Evolutionary conservation across 1,284 basidiomycete genomes (phyloP), one percentile per base, ranked within the genome.

Genomic region (Boletus albobrunnescens): DNA sequence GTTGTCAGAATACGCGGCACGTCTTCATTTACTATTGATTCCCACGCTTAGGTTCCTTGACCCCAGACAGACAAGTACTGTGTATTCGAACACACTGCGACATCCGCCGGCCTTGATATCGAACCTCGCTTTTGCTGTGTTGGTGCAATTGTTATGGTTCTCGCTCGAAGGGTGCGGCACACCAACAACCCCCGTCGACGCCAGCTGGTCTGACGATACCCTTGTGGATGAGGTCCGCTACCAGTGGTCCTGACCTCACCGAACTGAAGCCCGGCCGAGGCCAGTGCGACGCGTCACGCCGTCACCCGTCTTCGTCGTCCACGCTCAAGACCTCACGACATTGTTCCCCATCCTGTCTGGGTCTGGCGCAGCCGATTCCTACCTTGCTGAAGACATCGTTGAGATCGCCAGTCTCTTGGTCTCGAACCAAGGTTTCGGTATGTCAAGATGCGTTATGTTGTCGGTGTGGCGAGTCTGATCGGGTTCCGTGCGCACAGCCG

Each of bases 391-490:
- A 33, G 76, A n/a, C n/a, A n/a, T n/a, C n/a, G n/a, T n/a, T n/a
- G n/a, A 67, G 32, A 68, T 76, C 57, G 73, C 71, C 0, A 75
- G 74, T 9, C 71, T 77, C 50, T 60, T 70, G 12, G 70, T 75
- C 20, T 51, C 56, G 10, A 53, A 59, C 19, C 76, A 77, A 49
- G 64, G 58, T 2, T 73, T 77, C 24, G 71, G 73, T 68, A 47
- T 28, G 71, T 52, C 35, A 13, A 7, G 23, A 7, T 33, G 9
- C 9, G 28, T 22, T 12, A 2, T 2, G 14, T 16, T 14, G 3
- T 27, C 8, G 28, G 16, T 16, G 20, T 23, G 28, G 20, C 6
- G 27, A 1, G 14, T 3, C 28, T 53, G 50, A 60, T 24, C 8
- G 14, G 9, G 30, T 19, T 24, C 17, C n/a, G 20, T 16, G 12